These are phyloP conservation scores for Cyclocybe aegerita DNA, from an alignment of 768 basidiomycete genomes.

Conservation along the genomic window DNA sequence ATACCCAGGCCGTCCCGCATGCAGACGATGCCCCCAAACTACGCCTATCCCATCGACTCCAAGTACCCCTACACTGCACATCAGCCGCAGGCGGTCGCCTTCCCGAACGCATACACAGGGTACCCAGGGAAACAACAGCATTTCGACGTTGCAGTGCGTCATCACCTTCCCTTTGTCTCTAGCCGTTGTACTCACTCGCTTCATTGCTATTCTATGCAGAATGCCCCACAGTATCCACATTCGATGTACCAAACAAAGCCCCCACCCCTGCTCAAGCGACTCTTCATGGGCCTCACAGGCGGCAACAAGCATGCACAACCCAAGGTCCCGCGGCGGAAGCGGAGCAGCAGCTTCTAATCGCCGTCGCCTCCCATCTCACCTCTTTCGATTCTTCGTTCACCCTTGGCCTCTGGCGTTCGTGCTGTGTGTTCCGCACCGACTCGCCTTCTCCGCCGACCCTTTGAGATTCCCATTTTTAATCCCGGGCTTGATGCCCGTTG, in stretches of 20 bases:
- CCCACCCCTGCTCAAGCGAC: conserved; percentile 22
- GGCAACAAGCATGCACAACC: conserved; percentile 15
- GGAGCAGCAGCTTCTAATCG: conserved; percentile 24
- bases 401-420: no score
- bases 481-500: no score
- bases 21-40: conserved; percentile 10
- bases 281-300: conserved; percentile 23
- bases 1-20: conserved; percentile 9
- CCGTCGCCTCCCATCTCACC: neutral
- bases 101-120: neutral
- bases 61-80: conserved; percentile 9
- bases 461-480: no score
- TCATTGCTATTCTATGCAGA: conserved; percentile 9
- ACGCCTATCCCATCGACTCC: conserved; percentile 12
- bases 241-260: conserved; percentile 22
- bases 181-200: conserved; percentile 6
- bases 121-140: conserved; percentile 3
- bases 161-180: conserved; percentile 2
- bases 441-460: no score
- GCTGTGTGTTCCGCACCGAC: no score
- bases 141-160: conserved; percentile 19
- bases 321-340: conserved; percentile 18
- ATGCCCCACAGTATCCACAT: conserved; percentile 23
- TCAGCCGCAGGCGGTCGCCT: neutral
- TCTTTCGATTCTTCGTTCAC: neutral